Conservation (phyloP, 1,139 yeast genomes). For the Suhomyces coccinellae region DNA sequence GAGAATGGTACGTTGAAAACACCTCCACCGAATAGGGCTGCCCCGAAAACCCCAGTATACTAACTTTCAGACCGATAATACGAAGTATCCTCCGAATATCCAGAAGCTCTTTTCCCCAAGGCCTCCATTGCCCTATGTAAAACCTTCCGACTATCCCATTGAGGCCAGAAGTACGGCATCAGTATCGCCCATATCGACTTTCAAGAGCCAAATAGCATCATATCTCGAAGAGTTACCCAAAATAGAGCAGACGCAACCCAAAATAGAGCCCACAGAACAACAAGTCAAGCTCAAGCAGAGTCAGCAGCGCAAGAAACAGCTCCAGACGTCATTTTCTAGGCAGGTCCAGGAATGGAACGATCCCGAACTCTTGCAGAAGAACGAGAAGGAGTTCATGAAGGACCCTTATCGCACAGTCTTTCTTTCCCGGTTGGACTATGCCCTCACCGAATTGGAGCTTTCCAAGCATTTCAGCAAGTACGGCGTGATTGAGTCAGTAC, state of each 20-base stretch:
- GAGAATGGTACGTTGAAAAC: background rate
- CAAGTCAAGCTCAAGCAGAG: constrained; percentile 13
- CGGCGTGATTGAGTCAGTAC: constrained; percentile 69
- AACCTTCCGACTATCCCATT: constrained; percentile 57
- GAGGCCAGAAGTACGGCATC: constrained; percentile 49
- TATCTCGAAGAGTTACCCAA: constrained; percentile 29
- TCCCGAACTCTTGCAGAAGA: constrained; percentile 49
- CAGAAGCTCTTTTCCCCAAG: constrained; percentile 67
- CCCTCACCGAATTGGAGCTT: constrained; percentile 67
- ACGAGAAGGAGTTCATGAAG: constrained; percentile 58
- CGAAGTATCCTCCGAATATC: constrained; percentile 61
- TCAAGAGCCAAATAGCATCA: constrained; percentile 30
- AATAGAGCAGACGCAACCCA: constrained; percentile 26
- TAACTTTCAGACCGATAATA: constrained; percentile 17
- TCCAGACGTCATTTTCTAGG: constrained; percentile 30
- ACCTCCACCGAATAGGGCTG: background rate
- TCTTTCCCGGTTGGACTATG: constrained; percentile 68
- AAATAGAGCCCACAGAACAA: constrained; percentile 12
- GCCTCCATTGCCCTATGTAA: constrained; percentile 60
- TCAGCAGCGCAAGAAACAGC: constrained; percentile 11
- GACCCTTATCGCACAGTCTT: constrained; percentile 83
- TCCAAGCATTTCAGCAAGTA: constrained; percentile 60
- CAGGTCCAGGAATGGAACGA: constrained; percentile 45
- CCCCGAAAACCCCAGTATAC: constrained; percentile 8
- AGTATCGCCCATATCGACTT: constrained; percentile 53